Percentiles rank a stretch among this genome's conserved stretches.
Evolutionary conservation across 2,329 filamentous ascomycete species (phyloP).

Genomic region (Aureobasidium sp.): DNA sequence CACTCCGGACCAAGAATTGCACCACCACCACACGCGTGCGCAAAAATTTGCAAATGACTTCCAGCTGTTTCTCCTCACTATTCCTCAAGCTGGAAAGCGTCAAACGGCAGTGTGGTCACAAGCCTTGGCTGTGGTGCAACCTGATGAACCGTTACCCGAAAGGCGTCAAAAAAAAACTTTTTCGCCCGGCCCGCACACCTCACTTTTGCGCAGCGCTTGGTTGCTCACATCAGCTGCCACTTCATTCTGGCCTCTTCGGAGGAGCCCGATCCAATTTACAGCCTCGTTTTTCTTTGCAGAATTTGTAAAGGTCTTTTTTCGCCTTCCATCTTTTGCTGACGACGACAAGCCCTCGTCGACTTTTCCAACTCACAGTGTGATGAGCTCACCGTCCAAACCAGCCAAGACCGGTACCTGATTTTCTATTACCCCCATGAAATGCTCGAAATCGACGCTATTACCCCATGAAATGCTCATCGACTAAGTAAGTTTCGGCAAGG

Average conservation of each 20-base stretch:
- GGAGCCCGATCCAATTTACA: constrained; percentile 1
- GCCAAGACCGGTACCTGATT: neutral
- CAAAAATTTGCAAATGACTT: constrained; percentile 6
- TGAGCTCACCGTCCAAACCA: neutral
- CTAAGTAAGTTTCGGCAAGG: neutral
- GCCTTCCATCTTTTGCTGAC: neutral
- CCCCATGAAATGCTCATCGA: neutral
- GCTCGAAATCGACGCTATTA: neutral
- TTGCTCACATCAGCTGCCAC: neutral
- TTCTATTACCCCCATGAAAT: neutral
- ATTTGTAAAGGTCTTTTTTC: neutral
- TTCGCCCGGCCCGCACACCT: neutral
- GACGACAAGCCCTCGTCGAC: neutral
- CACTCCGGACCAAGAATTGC: constrained; percentile 2
- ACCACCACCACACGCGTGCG: neutral
- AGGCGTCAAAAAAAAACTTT: constrained; percentile 3
- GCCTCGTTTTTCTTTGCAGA: neutral
- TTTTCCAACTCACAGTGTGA: neutral
- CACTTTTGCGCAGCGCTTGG: neutral
- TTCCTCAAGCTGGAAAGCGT: neutral
- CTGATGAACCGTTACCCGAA: constrained; percentile 12
- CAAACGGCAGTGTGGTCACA: constrained; percentile 8
- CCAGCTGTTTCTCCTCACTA: constrained; percentile 3
- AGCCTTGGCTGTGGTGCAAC: neutral
- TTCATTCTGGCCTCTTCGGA: constrained; percentile 8